These are phyloP conservation scores for Tetrapisispora namnaoensis DNA, from an alignment of 805 yeast genomes.

Conservation along the genomic window DNA sequence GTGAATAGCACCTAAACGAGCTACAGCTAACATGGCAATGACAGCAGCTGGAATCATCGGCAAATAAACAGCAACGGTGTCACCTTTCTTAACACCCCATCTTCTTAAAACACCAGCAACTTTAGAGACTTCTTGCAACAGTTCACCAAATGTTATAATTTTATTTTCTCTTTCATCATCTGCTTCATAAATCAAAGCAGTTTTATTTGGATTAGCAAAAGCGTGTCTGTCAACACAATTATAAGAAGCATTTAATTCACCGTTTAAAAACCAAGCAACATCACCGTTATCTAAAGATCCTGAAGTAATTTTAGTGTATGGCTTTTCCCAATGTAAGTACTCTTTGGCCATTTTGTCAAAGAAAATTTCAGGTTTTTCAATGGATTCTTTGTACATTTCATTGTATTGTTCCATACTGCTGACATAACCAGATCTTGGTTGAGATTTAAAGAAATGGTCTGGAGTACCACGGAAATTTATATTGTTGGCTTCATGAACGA, in stretches of 20 bases:
- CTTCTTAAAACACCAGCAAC: constrained; percentile 75
- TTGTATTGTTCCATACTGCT: constrained; percentile 59
- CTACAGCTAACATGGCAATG: constrained; percentile 87
- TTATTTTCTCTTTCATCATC: constrained; percentile 74
- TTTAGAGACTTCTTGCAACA: constrained; percentile 72
- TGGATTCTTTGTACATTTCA: constrained; percentile 64
- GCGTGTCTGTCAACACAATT: constrained; percentile 97
- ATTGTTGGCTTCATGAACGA: constrained; percentile 35
- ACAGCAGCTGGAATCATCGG: constrained; percentile 98
- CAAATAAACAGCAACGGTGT: constrained; percentile 88
- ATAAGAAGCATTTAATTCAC: constrained; percentile 85
- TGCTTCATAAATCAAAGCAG: constrained; percentile 85
- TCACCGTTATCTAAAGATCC: constrained; percentile 71
- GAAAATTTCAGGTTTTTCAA: constrained; percentile 71
- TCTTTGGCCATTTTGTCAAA: constrained; percentile 72
- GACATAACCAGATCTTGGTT: constrained; percentile 39
- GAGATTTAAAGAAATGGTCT: constrained; percentile 32
- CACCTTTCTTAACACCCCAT: constrained; percentile 90
- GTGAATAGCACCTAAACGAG: constrained; percentile 91
- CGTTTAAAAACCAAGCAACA: constrained; percentile 88
- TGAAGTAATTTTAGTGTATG: constrained; percentile 38
- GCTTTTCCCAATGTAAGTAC: constrained; percentile 68
- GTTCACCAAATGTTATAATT: constrained; percentile 74
- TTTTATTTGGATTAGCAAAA: constrained; percentile 70
- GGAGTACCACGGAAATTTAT: constrained; percentile 29